These are phyloP conservation scores for Penicillium canariense DNA, from an alignment of 495 filamentous ascomycete genomes.

Conservation along the genomic window DNA sequence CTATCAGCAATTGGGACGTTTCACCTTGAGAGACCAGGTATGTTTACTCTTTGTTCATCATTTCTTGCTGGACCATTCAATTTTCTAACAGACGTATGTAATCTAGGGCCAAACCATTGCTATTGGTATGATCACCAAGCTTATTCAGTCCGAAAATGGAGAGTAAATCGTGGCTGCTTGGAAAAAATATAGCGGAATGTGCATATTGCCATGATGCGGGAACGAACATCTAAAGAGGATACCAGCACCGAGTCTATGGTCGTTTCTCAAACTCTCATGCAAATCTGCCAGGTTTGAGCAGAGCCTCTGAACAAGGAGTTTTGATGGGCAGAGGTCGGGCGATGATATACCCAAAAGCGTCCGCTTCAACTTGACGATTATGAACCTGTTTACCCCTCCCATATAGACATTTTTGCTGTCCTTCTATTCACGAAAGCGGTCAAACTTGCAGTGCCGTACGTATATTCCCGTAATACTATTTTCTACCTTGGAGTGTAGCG, in stretches of 20 bases:
- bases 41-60: too few relatives aligned
- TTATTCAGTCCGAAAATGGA: constrained; percentile 52
- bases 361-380: constrained; percentile 41
- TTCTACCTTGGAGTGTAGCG: background rate
- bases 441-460: background rate
- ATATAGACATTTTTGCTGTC: constrained; percentile 24
- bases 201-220: constrained; percentile 14
- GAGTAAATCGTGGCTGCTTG: constrained; percentile 18
- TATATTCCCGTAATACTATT: background rate
- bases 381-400: constrained; percentile 30
- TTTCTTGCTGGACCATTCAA: too few relatives aligned
- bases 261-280: background rate
- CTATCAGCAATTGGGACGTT: constrained; percentile 89
- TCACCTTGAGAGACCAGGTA: constrained; percentile 93
- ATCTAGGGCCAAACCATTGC: constrained; percentile 88
- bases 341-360: constrained; percentile 22
- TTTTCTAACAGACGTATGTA: constrained; percentile 17
- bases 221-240: constrained; percentile 15
- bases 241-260: background rate
- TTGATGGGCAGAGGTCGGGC: constrained; percentile 25
- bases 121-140: constrained; percentile 93
- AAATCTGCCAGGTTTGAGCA: constrained; percentile 1
- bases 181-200: constrained; percentile 13
- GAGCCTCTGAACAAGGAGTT: constrained; percentile 16
- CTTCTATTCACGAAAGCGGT: constrained; percentile 29